Evolutionary conservation across 306 rosid genomes (phyloP).

Genomic region (Sicyos edulis): DNA sequence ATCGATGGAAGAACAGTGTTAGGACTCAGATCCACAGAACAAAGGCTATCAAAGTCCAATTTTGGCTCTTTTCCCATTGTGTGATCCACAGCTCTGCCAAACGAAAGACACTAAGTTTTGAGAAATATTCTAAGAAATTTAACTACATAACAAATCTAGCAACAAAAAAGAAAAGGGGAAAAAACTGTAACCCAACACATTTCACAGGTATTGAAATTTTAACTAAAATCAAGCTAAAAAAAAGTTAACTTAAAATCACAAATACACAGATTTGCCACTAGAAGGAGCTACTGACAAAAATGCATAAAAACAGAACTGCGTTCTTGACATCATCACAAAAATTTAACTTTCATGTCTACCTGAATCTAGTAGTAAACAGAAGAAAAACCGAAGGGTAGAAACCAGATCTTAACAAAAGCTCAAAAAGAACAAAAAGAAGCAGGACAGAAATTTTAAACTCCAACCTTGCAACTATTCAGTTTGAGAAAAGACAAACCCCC

Average conservation of each 20-base stretch:
- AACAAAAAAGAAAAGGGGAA: background rate
- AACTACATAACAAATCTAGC: background rate
- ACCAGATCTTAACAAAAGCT: conserved; percentile 17
- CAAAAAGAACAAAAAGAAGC: conserved; percentile 13
- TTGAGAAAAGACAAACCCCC: no score
- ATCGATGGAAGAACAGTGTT: conserved; percentile 77
- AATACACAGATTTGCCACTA: background rate
- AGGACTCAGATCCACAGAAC: conserved; percentile 67
- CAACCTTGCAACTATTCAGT: no score
- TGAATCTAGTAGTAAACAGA: background rate
- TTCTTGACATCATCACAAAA: background rate
- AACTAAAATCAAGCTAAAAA: background rate
- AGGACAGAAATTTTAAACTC: background rate
- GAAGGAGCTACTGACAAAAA: no score
- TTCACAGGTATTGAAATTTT: no score
- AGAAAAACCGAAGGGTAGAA: conserved; percentile 3
- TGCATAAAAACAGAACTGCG: no score
- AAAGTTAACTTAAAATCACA: background rate
- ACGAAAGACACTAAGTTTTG: conserved; percentile 13
- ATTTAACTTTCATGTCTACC: background rate
- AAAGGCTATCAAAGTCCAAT: conserved; percentile 40
- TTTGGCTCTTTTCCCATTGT: conserved; percentile 68
- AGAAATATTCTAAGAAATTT: background rate
- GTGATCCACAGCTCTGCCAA: conserved; percentile 40
- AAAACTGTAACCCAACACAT: background rate